Conservation (phyloP, 257 asterid species). For the Phtheirospermum japonicum region DNA sequence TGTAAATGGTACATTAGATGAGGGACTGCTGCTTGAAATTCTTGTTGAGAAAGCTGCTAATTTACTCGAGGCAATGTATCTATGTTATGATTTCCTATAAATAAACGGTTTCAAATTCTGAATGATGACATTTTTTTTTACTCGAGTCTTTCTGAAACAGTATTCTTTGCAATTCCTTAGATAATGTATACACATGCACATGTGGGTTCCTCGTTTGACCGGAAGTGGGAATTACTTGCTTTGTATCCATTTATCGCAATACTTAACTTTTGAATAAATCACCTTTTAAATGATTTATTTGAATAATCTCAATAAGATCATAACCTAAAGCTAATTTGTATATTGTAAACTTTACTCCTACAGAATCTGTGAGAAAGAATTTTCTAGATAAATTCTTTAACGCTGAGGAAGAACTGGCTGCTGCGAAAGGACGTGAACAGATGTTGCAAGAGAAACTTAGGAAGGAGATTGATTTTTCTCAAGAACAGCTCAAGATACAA, state of each 20-base stretch:
- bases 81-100: not conserved
- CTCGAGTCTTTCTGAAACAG: constrained; percentile 17
- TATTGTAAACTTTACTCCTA: constrained; percentile 25
- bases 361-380: constrained; percentile 82
- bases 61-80: not conserved
- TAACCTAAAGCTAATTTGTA: constrained; percentile 28
- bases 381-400: constrained; percentile 58
- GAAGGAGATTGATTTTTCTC: constrained; percentile 76
- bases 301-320: constrained; percentile 22
- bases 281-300: constrained; percentile 5
- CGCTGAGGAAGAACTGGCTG: constrained; percentile 93
- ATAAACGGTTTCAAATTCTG: constrained; percentile 10
- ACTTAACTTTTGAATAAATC: constrained; percentile 1
- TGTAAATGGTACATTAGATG: not conserved
- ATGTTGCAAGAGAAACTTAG: constrained; percentile 66
- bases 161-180: constrained; percentile 1
- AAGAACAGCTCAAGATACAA: constrained; percentile 71
- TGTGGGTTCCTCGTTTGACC: not conserved
- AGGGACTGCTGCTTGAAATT: constrained; percentile 6
- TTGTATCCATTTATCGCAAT: constrained; percentile 8
- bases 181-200: constrained; percentile 3
- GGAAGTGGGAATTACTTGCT: not conserved
- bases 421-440: constrained; percentile 85
- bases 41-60: constrained; percentile 7
- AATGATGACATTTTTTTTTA: constrained; percentile 7